Evolutionary conservation across 768 basidiomycete genomes (phyloP), one percentile per base, ranked within the genome.

Genomic region (Suillus weaverae): DNA sequence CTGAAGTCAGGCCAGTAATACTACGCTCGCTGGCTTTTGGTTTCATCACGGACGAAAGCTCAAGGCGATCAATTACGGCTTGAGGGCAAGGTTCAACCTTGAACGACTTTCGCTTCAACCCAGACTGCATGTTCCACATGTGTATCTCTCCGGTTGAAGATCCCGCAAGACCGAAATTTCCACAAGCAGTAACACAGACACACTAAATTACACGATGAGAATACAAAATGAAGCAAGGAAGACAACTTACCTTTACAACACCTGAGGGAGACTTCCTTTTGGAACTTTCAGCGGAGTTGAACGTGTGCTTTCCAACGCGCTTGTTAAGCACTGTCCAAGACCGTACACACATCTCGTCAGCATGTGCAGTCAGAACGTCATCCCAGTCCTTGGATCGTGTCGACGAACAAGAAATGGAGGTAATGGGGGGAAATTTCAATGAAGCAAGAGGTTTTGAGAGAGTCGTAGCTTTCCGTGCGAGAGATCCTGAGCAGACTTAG

Each of bases 61-160:
- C 78, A 61, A 82, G 77, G 9, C 84, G 80, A 60, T 78, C 80
- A 8, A 77, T 69, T 9, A 83, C 83, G 66, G 86, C 86, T 26
- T 82, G 75, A 30, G 90, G 90, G 70, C 84, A 85, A 26, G 83
- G 75, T 0, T 89, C 90, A 30, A 97, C 71, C 66, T 82, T 79
- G 74, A 92, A 98, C 2, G 84, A 82, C 77, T 91, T 92, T 53
- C 97, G 84, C 69, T 86, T 85, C 64, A 95, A 84, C 2, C 97
- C 97, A 4, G 92, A 95, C 76, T 99, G 97, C 88, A 99, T 88
- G 73, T 98, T 99, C 91, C 94, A 99, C 89, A 96, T 89, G 64
- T 87, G 76, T 44, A 99, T 90, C 32, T 83, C 83, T 2, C 93
- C 92, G 0, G 86, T 89, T 2, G 92, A 92, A 1, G 91, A 90